phyloP scores from a whole-genome alignment of 176 grass and related monocot species.

The Melocanna baccifera region DNA sequence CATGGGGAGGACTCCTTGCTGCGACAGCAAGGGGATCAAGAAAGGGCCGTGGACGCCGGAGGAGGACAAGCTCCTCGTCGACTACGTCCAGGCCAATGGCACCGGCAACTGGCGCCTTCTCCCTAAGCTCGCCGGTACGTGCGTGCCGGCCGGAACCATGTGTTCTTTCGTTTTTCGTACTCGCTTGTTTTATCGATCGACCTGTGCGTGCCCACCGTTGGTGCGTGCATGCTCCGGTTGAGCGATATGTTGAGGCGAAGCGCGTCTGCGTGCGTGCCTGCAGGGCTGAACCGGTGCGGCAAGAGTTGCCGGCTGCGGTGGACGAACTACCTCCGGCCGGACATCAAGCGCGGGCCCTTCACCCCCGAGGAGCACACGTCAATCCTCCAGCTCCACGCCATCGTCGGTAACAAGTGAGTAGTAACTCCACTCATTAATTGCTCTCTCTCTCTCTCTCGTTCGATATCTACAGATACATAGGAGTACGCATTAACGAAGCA shows the following conservation, averaged over 20 bases:
- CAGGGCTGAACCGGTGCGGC: slow-evolving; percentile 86
- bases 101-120: slow-evolving; percentile 85
- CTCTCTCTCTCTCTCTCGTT: not conserved
- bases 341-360: slow-evolving; percentile 97
- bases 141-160: not conserved
- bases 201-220: not conserved
- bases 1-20: slow-evolving; percentile 96
- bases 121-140: slow-evolving; percentile 84
- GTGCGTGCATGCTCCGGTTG: not conserved
- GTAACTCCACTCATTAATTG: not conserved
- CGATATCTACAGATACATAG: not conserved
- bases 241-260: not conserved
- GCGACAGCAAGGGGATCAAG: slow-evolving; percentile 89
- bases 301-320: slow-evolving; percentile 99
- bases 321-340: slow-evolving; percentile 96
- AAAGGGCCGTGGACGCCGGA: slow-evolving; percentile 94
- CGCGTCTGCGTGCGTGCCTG: not conserved
- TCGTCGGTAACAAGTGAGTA: slow-evolving; percentile 89
- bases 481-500: not conserved
- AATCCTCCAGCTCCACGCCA: slow-evolving; percentile 90
- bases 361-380: slow-evolving; percentile 80
- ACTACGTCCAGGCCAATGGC: slow-evolving; percentile 76
- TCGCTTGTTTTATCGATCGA: not conserved
- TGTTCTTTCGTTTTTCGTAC: not conserved
- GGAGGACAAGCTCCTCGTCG: slow-evolving; percentile 92